Percentiles rank a stretch among this genome's conserved stretches.
Evolutionary conservation across 805 yeast species (phyloP).

Genomic region (Lachancea kluyveri): DNA sequence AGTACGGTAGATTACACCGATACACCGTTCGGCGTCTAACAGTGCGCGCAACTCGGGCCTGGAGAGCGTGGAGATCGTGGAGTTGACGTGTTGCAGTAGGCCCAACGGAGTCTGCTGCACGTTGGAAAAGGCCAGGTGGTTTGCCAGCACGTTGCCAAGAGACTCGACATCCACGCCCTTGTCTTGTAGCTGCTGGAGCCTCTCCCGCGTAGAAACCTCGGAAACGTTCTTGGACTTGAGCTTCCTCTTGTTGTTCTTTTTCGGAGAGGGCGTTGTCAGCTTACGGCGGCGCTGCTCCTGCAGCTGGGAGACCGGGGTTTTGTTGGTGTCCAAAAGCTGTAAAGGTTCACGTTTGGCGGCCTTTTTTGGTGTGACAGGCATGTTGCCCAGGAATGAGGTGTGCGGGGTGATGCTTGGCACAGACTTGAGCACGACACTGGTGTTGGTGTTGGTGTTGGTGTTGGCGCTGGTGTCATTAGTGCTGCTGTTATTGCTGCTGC

Average conservation of each 20-base stretch:
- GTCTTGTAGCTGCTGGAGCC: constrained; percentile 16
- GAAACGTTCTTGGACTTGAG: constrained; percentile 18
- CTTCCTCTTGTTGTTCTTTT: constrained; percentile 12
- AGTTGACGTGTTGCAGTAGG: constrained; percentile 55
- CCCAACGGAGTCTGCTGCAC: constrained; percentile 84
- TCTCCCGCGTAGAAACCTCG: constrained; percentile 23
- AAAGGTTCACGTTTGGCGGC: too few species aligned
- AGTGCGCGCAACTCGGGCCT: constrained; percentile 41
- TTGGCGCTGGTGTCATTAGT: too few species aligned
- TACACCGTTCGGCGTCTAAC: constrained; percentile 43
- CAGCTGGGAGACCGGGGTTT: constrained; percentile 15
- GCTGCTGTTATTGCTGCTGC: too few species aligned
- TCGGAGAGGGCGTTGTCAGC: constrained; percentile 9
- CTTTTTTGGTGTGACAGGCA: constrained; percentile 6
- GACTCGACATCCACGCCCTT: constrained; percentile 41
- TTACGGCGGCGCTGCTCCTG: constrained; percentile 8
- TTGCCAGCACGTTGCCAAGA: constrained; percentile 60
- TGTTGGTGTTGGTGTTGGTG: too few species aligned
- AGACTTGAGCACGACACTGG: too few species aligned
- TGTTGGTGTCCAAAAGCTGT: constrained; percentile 29
- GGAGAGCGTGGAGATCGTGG: constrained; percentile 42
- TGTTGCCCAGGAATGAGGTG: constrained; percentile 1
- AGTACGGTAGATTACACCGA: constrained; percentile 82
- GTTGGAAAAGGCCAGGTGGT: constrained; percentile 87
- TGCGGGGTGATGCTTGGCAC: constrained; percentile 1